Conservation (phyloP, 2,329 filamentous ascomycete genomes). For the Teratosphaeria viscida region DNA sequence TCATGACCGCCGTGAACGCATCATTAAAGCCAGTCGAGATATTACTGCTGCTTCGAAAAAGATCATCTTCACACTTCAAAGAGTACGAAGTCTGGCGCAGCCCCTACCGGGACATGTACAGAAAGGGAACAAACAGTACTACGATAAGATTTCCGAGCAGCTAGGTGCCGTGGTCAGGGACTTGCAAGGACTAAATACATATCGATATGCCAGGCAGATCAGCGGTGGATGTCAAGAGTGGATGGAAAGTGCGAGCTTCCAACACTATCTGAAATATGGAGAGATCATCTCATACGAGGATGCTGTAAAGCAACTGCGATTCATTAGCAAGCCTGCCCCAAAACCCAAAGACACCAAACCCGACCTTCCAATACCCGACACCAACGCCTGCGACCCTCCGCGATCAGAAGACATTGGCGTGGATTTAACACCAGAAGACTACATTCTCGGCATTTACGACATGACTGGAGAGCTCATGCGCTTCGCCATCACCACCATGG, state of each 20-base stretch:
- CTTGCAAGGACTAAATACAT: slow-evolving; percentile 65
- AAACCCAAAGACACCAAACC: neutral
- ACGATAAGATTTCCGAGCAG: slow-evolving; percentile 59
- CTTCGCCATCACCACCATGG: slow-evolving; percentile 82
- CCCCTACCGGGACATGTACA: slow-evolving; percentile 58
- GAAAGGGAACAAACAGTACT: slow-evolving; percentile 59
- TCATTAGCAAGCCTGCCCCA: slow-evolving; percentile 12
- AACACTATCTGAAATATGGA: slow-evolving; percentile 65
- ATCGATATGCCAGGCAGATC: slow-evolving; percentile 71
- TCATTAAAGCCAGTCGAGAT: slow-evolving; percentile 85
- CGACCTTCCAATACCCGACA: neutral
- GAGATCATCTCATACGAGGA: slow-evolving; percentile 51
- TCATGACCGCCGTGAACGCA: slow-evolving; percentile 79
- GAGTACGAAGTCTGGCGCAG: slow-evolving; percentile 51
- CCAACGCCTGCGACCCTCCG: neutral
- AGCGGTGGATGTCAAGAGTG: slow-evolving; percentile 81
- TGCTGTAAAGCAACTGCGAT: slow-evolving; percentile 33
- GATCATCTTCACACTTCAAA: slow-evolving; percentile 81
- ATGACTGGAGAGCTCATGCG: slow-evolving; percentile 95
- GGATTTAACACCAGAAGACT: slow-evolving; percentile 67
- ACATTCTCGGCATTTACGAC: slow-evolving; percentile 84
- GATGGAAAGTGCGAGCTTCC: slow-evolving; percentile 81
- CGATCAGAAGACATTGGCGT: slow-evolving; percentile 39
- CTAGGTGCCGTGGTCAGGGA: slow-evolving; percentile 62
- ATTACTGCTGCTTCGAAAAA: slow-evolving; percentile 95